Percentiles rank a stretch among this genome's conserved stretches.
phyloP scores from a whole-genome alignment of 768 basidiomycete genomes.

The Lactifluus hygrophoroides region DNA sequence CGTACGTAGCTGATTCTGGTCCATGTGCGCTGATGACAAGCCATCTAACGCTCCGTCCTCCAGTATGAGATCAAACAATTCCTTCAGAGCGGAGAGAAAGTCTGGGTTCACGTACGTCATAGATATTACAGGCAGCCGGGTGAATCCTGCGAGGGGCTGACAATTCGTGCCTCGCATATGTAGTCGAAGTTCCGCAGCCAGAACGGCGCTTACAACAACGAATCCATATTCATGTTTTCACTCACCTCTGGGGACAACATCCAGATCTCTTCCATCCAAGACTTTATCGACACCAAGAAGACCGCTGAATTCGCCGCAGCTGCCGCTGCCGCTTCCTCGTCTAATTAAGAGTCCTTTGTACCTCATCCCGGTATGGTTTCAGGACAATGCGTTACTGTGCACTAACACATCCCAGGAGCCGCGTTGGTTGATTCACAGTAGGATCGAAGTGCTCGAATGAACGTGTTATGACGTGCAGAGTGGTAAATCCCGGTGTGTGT shows the following conservation, averaged over 20 bases:
- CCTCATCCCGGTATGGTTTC: too few relatives aligned
- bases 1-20: background rate
- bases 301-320: background rate
- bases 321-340: too few relatives aligned
- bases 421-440: too few relatives aligned
- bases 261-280: slow-evolving; percentile 6
- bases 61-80: slow-evolving; percentile 9
- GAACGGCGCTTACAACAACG: background rate
- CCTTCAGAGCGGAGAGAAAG: background rate
- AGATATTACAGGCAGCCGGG: background rate
- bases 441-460: too few relatives aligned
- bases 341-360: too few relatives aligned
- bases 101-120: slow-evolving; percentile 14
- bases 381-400: too few relatives aligned
- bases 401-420: too few relatives aligned
- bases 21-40: too few relatives aligned
- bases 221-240: slow-evolving; percentile 10
- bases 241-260: background rate
- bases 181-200: too few relatives aligned
- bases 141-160: background rate
- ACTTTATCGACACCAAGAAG: slow-evolving; percentile 10
- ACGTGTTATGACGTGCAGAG: too few relatives aligned
- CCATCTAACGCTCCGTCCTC: background rate
- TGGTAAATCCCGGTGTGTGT: too few relatives aligned
- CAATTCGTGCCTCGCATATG: background rate